phyloP scores from a whole-genome alignment of 2,329 filamentous ascomycete species.

The Cladobotryum mycophilum region DNA sequence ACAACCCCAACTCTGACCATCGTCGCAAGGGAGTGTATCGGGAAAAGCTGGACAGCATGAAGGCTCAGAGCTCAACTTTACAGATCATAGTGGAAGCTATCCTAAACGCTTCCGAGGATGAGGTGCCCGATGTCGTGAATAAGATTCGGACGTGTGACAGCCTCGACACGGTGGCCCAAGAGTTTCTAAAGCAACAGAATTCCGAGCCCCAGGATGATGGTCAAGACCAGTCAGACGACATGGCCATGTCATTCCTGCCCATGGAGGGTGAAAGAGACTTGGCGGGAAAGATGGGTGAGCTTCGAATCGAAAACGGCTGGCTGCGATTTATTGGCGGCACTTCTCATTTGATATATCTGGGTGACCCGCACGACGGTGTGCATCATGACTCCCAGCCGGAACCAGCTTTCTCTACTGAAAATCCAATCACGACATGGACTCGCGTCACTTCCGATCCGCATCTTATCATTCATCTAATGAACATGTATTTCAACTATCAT shows the following conservation, averaged over 20 bases:
- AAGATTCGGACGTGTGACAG: conserved; percentile 82
- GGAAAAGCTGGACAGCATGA: conserved; percentile 82
- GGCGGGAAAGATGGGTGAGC: conserved; percentile 86
- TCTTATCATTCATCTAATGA: conserved; percentile 79
- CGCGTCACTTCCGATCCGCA: conserved; percentile 72
- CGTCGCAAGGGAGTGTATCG: conserved; percentile 95
- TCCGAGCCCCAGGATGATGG: conserved; percentile 14
- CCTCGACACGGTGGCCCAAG: conserved; percentile 50
- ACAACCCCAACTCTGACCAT: conserved; percentile 94
- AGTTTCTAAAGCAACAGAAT: conserved; percentile 42
- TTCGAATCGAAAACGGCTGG: conserved; percentile 79
- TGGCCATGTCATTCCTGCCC: conserved; percentile 35
- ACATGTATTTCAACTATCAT: conserved; percentile 98
- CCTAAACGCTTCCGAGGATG: conserved; percentile 82
- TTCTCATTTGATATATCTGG: conserved; percentile 82
- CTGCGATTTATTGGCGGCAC: conserved; percentile 91
- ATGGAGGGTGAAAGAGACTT: conserved; percentile 67
- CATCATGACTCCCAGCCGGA: conserved; percentile 37
- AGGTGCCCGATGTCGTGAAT: conserved; percentile 72
- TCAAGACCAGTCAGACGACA: conserved; percentile 33
- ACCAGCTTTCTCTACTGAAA: conserved; percentile 48
- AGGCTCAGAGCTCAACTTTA: conserved; percentile 79
- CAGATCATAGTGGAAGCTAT: conserved; percentile 92
- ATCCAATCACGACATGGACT: conserved; percentile 82
- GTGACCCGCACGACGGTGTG: conserved; percentile 37